These are phyloP conservation scores for Haplosporangium sp. DNA, from an alignment of 371 early-diverging fungal genomes.

Conservation along the genomic window DNA sequence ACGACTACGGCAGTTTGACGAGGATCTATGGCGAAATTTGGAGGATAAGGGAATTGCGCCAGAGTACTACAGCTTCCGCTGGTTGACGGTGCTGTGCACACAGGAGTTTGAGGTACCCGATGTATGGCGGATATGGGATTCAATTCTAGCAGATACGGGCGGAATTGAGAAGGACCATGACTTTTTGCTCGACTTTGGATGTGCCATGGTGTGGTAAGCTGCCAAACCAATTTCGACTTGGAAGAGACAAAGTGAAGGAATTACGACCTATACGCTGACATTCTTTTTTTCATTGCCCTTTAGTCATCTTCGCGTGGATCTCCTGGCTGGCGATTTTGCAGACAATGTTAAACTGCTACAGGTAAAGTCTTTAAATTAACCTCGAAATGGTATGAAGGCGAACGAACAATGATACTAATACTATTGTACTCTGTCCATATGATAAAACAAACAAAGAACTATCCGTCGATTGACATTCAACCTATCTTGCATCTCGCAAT, in stretches of 20 bases:
- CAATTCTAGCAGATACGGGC: slow-evolving; percentile 75
- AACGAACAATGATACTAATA: too few species aligned
- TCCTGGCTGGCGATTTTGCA: slow-evolving; percentile 70
- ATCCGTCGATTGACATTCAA: slow-evolving; percentile 47
- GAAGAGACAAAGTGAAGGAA: neutral
- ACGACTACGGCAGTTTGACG: slow-evolving; percentile 67
- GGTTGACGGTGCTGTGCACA: slow-evolving; percentile 86
- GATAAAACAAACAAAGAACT: slow-evolving; percentile 23
- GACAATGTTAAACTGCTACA: slow-evolving; percentile 77
- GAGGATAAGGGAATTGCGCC: slow-evolving; percentile 76
- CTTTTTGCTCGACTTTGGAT: slow-evolving; percentile 79
- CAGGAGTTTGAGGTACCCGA: slow-evolving; percentile 89
- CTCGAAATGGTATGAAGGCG: too few species aligned
- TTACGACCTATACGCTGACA: neutral
- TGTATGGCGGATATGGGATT: slow-evolving; percentile 88
- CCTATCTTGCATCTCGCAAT: slow-evolving; percentile 35
- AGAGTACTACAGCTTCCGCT: slow-evolving; percentile 86
- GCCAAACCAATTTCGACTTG: neutral
- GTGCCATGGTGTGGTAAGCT: slow-evolving; percentile 81
- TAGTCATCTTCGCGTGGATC: slow-evolving; percentile 68
- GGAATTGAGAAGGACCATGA: slow-evolving; percentile 64
- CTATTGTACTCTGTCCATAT: neutral
- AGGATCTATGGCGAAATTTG: slow-evolving; percentile 72
- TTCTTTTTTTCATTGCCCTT: neutral
- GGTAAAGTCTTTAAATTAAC: slow-evolving; percentile 17